phyloP scores from a whole-genome alignment of 2,329 filamentous ascomycete species.

The Elsinoe perseae region DNA sequence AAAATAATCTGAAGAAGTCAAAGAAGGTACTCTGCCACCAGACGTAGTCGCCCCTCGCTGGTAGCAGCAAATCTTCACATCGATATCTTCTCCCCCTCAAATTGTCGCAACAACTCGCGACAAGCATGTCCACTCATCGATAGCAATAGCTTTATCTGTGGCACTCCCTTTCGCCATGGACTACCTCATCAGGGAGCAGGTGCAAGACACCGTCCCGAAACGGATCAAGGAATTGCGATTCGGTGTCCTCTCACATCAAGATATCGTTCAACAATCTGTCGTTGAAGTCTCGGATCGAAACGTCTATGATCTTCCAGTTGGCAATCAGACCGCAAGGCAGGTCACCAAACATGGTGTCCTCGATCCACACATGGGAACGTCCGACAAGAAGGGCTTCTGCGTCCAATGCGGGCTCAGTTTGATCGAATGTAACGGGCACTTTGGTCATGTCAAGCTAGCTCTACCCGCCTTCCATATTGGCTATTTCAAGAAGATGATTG shows the following conservation, averaged over 20 bases:
- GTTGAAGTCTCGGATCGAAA: constrained; percentile 90
- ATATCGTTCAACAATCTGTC: constrained; percentile 91
- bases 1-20: too few species aligned
- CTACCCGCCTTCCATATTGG: constrained; percentile 93
- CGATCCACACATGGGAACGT: constrained; percentile 81
- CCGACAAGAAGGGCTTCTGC: constrained; percentile 72
- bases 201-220: constrained; percentile 81
- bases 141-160: not conserved
- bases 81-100: not conserved
- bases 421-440: constrained; percentile 86
- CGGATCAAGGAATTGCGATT: constrained; percentile 91
- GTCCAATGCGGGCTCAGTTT: constrained; percentile 75
- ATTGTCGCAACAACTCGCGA: too few species aligned
- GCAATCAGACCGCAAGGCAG: constrained; percentile 50
- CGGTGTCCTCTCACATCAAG: constrained; percentile 87
- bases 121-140: not conserved
- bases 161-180: constrained; percentile 16
- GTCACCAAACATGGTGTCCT: constrained; percentile 78
- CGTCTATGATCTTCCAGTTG: constrained; percentile 73
- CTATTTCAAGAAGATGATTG: constrained; percentile 88
- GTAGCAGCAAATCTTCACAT: not conserved
- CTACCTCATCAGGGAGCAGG: constrained; percentile 62
- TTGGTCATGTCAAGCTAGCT: constrained; percentile 84
- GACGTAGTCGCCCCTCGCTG: too few species aligned
- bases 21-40: too few species aligned